Conservation (phyloP, 1,139 yeast species). For the Zygoascus meyerae region DNA sequence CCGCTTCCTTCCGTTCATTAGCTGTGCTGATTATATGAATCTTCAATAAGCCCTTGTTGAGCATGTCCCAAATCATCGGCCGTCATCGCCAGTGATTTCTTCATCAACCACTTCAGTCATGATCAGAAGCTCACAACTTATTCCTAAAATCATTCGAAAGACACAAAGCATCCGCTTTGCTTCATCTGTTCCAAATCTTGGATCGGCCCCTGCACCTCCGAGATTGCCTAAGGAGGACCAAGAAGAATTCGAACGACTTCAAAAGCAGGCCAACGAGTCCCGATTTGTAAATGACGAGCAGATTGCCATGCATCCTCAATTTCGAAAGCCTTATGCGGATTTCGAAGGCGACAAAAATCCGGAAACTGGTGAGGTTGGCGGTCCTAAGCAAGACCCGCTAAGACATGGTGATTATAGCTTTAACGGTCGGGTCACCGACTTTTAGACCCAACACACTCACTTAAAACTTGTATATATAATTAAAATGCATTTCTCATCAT, state of each 20-base stretch:
- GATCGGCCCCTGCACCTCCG: slow-evolving; percentile 68
- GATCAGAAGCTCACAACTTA: too few relatives aligned
- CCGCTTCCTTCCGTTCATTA: too few relatives aligned
- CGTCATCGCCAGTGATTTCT: too few relatives aligned
- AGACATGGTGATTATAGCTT: slow-evolving; percentile 92
- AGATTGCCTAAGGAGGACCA: slow-evolving; percentile 80
- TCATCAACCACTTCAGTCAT: too few relatives aligned
- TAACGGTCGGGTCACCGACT: slow-evolving; percentile 95
- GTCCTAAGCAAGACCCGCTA: slow-evolving; percentile 98
- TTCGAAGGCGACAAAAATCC: slow-evolving; percentile 96
- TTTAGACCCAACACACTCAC: slow-evolving; percentile 36
- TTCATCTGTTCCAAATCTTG: slow-evolving; percentile 12
- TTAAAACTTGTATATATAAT: not conserved
- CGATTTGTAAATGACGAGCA: slow-evolving; percentile 71
- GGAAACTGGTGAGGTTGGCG: slow-evolving; percentile 89
- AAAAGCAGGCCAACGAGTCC: slow-evolving; percentile 73
- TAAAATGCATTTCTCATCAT: slow-evolving; percentile 2
- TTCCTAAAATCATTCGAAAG: too few relatives aligned
- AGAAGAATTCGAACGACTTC: slow-evolving; percentile 84
- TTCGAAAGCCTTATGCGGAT: slow-evolving; percentile 78
- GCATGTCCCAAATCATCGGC: too few relatives aligned
- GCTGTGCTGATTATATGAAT: too few relatives aligned
- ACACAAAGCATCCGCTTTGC: too few relatives aligned
- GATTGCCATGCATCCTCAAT: slow-evolving; percentile 64
- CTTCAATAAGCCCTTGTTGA: too few relatives aligned